Evolutionary conservation across 1,284 basidiomycete species (phyloP).

Genomic region (Peniophora sp.): DNA sequence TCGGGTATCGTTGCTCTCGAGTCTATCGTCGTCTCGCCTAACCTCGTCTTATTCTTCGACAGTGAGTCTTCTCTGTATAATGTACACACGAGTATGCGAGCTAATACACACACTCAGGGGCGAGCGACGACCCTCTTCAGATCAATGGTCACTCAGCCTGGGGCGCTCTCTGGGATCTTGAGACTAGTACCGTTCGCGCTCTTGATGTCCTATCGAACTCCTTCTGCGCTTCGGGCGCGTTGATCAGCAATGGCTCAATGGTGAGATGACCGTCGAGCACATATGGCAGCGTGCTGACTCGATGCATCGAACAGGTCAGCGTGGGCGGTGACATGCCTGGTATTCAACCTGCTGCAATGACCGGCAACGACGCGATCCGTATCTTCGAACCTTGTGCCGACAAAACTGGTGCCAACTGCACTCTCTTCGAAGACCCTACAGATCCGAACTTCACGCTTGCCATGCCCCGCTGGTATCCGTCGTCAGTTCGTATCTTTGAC

Average conservation of each 20-base stretch:
- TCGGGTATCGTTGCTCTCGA: constrained; percentile 44
- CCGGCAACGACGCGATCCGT: constrained; percentile 22
- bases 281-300: constrained; percentile 4
- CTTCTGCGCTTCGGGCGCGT: constrained; percentile 43
- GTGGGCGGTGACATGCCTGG: constrained; percentile 36
- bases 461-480: constrained; percentile 33
- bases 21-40: constrained; percentile 37
- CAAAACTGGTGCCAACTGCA: constrained; percentile 27
- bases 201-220: constrained; percentile 38
- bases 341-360: constrained; percentile 31
- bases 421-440: constrained; percentile 30
- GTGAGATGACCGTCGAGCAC: constrained; percentile 14
- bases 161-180: constrained; percentile 37
- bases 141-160: constrained; percentile 36
- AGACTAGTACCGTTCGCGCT: constrained; percentile 30
- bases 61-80: constrained; percentile 28
- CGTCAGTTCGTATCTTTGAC: constrained; percentile 32
- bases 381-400: constrained; percentile 30
- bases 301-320: constrained; percentile 24
- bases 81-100: no score
- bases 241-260: constrained; percentile 43
- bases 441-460: constrained; percentile 23
- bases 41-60: constrained; percentile 37
- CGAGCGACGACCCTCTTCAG: constrained; percentile 31
- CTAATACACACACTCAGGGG: no score